Conservation (phyloP, 2,329 filamentous ascomycete species). For the Orbilia brochopaga region DNA sequence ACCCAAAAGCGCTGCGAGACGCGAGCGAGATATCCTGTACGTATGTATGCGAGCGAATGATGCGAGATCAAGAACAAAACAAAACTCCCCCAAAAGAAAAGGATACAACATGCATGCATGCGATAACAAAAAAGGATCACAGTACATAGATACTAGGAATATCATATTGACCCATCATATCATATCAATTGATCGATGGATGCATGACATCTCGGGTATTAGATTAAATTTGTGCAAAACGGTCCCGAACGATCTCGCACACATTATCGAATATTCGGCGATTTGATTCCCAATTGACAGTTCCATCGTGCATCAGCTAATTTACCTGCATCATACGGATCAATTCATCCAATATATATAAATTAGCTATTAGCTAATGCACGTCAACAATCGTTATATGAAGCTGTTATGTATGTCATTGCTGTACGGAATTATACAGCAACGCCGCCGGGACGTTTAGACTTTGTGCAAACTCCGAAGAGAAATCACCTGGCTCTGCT, state of each 20-base stretch:
- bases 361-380: too few species aligned
- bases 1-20: conserved; percentile 1
- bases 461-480: too few species aligned
- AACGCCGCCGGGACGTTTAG: conserved; percentile 20
- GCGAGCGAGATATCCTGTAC: conserved; percentile 36
- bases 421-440: conserved; percentile 51
- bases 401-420: conserved; percentile 49
- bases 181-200: too few species aligned
- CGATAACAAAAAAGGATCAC: conserved; percentile 5
- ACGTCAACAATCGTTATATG: background rate
- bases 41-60: conserved; percentile 17
- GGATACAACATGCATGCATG: background rate
- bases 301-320: too few species aligned
- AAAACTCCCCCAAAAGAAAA: conserved; percentile 1
- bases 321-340: too few species aligned
- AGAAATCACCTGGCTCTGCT: too few species aligned
- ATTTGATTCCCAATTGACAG: too few species aligned
- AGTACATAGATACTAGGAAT: background rate
- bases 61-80: conserved; percentile 4
- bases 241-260: too few species aligned
- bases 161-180: background rate
- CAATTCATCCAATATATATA: too few species aligned
- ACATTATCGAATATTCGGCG: too few species aligned
- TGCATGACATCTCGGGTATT: too few species aligned
- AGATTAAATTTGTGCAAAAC: too few species aligned